Base-by-base conservation (phyloP, 352 stramenopile genomes). In the Phytophthora gonapodyides region DNA sequence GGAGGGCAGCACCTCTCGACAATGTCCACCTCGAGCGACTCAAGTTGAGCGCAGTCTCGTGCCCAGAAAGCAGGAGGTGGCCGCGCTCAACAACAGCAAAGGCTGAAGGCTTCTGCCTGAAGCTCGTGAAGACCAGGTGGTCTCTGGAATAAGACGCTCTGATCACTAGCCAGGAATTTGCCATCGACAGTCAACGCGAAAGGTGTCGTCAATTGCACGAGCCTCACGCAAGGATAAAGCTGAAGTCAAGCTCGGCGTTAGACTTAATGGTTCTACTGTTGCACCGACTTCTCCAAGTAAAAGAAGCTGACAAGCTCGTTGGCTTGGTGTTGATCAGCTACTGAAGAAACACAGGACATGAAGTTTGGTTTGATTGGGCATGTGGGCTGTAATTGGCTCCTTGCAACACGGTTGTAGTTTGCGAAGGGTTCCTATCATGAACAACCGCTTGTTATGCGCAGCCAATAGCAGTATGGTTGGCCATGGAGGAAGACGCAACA, bases 361-460 rank as follows among this genome's bases (percentile, higher is more conserved):
- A 24, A 34, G 8, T 40, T 47, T 41, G 17, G 42, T 52, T 62
- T 31, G 30, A 15, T 27, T 19, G 24, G 27, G 70, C 31, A 69
- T 92, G 81, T 88, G 81, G 79, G 81, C 71, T 87, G 81, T 81
- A 92, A 90, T 85, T 90, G 83, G 83, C 83, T 90, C 83, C 81
- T 92, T 90, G 81, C 72, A 82, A 87, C 74, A 92, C 75, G 68
- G 64, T 65, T 61, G 64, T 77, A 75, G 69, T 73, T 87, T 74
- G 68, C 75, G 82, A 90, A 90, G 81, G 83, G 81, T 92, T 92
- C 83, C 83, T 92, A 92, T 92, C 83, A 90, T 88, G 78, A 92
- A 87, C 83, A 90, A 90, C 81, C 81, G 83, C 83, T 92, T 87
- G 46, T 49, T 92, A 75, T 92, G 64, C 84, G 83, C 83, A 92